Percentiles rank a stretch among this genome's conserved stretches.
phyloP scores from a whole-genome alignment of 2,329 filamentous ascomycete genomes.

The Chaetomium sp. region DNA sequence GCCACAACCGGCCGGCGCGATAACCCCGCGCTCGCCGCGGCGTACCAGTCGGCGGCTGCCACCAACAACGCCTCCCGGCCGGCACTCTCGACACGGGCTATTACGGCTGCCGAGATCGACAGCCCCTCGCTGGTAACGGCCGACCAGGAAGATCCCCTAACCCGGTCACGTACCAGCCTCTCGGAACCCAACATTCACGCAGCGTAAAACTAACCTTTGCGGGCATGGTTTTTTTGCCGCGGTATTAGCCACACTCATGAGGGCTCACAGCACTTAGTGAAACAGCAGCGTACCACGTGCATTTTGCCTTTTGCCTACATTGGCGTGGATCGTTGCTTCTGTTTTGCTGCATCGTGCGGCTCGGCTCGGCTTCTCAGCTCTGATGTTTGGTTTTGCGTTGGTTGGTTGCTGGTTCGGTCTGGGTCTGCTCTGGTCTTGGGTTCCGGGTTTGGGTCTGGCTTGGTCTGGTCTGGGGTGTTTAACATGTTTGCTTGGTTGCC shows the following conservation, averaged over 20 bases:
- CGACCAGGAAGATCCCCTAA: slow-evolving; percentile 60
- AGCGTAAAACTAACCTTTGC: neutral
- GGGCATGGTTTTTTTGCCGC: slow-evolving; percentile 16
- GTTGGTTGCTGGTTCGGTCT: slow-evolving; percentile 2
- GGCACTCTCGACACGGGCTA: slow-evolving; percentile 59
- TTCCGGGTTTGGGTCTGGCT: neutral
- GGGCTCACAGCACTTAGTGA: slow-evolving; percentile 6
- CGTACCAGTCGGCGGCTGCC: slow-evolving; percentile 37
- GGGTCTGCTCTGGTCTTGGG: slow-evolving; percentile 2
- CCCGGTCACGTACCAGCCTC: slow-evolving; percentile 54
- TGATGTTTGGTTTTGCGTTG: neutral
- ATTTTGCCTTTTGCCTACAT: slow-evolving; percentile 2
- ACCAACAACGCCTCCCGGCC: slow-evolving; percentile 48
- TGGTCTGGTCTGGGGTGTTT: slow-evolving; percentile 4
- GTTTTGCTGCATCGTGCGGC: neutral
- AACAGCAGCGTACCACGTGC: neutral
- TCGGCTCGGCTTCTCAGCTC: neutral
- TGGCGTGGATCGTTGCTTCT: neutral
- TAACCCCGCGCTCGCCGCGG: slow-evolving; percentile 35
- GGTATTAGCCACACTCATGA: slow-evolving; percentile 24
- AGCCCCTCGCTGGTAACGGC: slow-evolving; percentile 65
- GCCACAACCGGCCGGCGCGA: slow-evolving; percentile 47
- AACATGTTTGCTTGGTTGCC: neutral
- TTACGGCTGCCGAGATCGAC: slow-evolving; percentile 69
- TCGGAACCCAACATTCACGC: slow-evolving; percentile 45